phyloP scores from a whole-genome alignment of 805 yeast genomes.

The Kodamaea neixiangensis region DNA sequence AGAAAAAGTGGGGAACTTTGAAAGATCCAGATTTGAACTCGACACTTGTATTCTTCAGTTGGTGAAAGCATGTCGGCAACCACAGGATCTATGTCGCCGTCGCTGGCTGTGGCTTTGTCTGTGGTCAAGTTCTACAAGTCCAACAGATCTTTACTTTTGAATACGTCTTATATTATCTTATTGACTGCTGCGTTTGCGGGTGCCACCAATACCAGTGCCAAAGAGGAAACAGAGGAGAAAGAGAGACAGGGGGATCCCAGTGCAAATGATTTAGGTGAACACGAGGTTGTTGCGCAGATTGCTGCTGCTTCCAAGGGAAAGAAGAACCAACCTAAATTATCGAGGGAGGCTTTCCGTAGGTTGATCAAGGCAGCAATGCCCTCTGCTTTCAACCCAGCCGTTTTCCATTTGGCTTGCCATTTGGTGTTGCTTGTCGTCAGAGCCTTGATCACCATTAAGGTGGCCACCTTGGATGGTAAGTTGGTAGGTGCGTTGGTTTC shows the following conservation, averaged over 20 bases:
- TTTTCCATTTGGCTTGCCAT: conserved; percentile 49
- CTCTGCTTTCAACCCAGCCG: conserved; percentile 26
- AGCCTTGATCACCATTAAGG: conserved; percentile 74
- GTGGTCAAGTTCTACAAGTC: conserved; percentile 38
- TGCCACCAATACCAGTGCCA: conserved; percentile 32
- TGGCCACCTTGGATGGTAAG: conserved; percentile 84
- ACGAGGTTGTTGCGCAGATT: conserved; percentile 12
- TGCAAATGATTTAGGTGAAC: conserved; percentile 12
- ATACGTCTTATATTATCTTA: conserved; percentile 43
- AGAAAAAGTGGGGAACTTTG: conserved; percentile 1
- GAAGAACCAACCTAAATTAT: conserved; percentile 26
- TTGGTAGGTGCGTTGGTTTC: conserved; percentile 80
- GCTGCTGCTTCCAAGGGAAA: conserved; percentile 9
- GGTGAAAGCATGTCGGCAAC: conserved; percentile 5
- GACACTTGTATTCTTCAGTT: background rate
- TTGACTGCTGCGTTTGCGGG: conserved; percentile 46
- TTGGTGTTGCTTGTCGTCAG: conserved; percentile 61
- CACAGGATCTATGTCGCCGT: background rate
- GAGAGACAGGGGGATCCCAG: conserved; percentile 7
- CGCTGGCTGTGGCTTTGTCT: conserved; percentile 24
- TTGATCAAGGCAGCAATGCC: conserved; percentile 41
- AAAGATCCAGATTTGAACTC: background rate
- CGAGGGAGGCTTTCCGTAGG: conserved; percentile 30
- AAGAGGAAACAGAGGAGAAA: conserved; percentile 4
- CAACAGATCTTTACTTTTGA: conserved; percentile 41